phyloP scores from a whole-genome alignment of 768 basidiomycete genomes.

The Boletus reticulatus region DNA sequence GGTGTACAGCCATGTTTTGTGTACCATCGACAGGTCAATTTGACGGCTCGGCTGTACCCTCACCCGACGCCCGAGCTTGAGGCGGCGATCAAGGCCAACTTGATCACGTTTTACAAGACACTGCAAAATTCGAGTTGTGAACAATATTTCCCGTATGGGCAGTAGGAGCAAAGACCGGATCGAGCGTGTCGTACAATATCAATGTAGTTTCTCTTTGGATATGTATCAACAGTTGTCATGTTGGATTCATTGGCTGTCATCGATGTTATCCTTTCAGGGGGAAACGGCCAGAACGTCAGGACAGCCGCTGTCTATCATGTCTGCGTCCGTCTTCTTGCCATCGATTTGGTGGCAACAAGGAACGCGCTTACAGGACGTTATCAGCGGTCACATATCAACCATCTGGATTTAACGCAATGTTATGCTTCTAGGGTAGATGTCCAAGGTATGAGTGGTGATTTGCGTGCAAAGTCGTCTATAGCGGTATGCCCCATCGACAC shows the following conservation, averaged over 20 bases:
- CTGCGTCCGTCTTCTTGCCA: too few species aligned
- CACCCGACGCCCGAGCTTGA: conserved; percentile 18
- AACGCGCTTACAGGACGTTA: too few species aligned
- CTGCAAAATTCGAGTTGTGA: conserved; percentile 10
- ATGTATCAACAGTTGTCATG: too few species aligned
- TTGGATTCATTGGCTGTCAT: too few species aligned
- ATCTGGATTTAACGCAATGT: background rate
- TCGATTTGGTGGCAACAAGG: too few species aligned
- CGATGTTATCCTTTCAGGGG: too few species aligned
- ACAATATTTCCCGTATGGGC: conserved; percentile 17
- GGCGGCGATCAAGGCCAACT: conserved; percentile 21
- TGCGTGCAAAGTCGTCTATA: background rate
- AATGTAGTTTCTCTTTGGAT: too few species aligned
- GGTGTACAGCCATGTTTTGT: conserved; percentile 18
- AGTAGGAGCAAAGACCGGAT: background rate
- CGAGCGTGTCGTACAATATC: too few species aligned
- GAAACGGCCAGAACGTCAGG: too few species aligned
- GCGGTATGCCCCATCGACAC: background rate
- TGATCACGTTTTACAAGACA: conserved; percentile 14
- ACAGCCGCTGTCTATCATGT: too few species aligned
- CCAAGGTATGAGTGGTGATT: conserved; percentile 10
- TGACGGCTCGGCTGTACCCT: conserved; percentile 21
- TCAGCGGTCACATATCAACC: too few species aligned
- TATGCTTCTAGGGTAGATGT: background rate
- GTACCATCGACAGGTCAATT: conserved; percentile 20